A percentile compares a stretch with the other conserved stretches of the same genome.
Conservation (phyloP, 2,329 filamentous ascomycete species). For the Ophiocordyceps australis region DNA sequence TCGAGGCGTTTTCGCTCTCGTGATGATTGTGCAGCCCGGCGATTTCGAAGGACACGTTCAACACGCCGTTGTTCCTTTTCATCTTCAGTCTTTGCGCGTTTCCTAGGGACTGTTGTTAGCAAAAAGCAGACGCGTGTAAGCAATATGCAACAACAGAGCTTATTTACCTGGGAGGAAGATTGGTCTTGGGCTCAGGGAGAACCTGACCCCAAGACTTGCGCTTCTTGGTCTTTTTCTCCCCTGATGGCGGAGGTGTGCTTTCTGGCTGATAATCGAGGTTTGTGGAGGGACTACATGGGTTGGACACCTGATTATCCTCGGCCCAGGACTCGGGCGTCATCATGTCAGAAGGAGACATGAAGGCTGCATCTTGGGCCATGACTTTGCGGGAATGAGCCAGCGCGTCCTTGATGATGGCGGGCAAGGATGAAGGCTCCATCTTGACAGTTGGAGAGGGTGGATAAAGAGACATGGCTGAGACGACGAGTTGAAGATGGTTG, state of each 20-base stretch:
- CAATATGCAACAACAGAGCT: neutral
- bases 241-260: conserved; percentile 9
- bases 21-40: conserved; percentile 89
- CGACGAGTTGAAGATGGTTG: neutral
- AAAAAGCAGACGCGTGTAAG: conserved; percentile 1
- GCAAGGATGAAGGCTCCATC: conserved; percentile 22
- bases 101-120: conserved; percentile 30
- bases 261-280: conserved; percentile 6
- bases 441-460: conserved; percentile 2
- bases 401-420: conserved; percentile 30
- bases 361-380: too few species aligned
- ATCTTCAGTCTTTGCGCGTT: conserved; percentile 96
- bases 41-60: conserved; percentile 90
- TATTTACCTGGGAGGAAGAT: conserved; percentile 68
- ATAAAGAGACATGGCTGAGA: too few species aligned
- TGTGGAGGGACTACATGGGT: conserved; percentile 7
- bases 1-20: conserved; percentile 79
- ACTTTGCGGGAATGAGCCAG: too few species aligned
- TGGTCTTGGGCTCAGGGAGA: conserved; percentile 90
- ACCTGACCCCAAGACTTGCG: conserved; percentile 98
- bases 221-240: conserved; percentile 75
- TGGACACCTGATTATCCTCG: conserved; percentile 14
- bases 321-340: conserved; percentile 26
- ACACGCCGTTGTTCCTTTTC: conserved; percentile 97
- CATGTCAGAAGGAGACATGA: too few species aligned